A percentile compares a stretch with the other conserved stretches of the same genome.
phyloP scores from a whole-genome alignment of 176 grass and related monocot species.

The Ensete ventricosum region DNA sequence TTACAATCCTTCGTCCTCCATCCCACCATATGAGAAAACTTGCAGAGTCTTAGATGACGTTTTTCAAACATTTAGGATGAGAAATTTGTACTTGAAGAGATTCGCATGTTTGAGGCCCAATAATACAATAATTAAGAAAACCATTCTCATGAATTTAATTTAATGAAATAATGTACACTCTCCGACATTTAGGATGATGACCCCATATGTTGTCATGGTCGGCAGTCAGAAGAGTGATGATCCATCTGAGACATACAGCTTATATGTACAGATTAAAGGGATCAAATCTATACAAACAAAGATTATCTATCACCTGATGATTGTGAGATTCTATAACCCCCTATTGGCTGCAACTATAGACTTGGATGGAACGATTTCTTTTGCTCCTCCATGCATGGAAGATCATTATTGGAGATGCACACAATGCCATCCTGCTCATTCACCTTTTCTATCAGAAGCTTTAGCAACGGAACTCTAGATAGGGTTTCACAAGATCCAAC shows the following conservation, averaged over 20 bases:
- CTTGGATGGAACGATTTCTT: constrained; percentile 28
- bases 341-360: background rate
- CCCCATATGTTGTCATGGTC: no score
- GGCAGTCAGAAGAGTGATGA: no score
- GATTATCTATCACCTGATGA: background rate
- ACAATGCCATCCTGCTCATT: constrained; percentile 42
- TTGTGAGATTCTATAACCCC: background rate
- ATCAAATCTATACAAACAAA: background rate
- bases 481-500: constrained; percentile 64
- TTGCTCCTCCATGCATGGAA: constrained; percentile 22
- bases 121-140: no score
- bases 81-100: no score
- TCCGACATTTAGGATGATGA: background rate
- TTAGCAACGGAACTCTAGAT: constrained; percentile 59
- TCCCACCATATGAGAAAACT: no score
- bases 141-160: background rate
- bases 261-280: background rate
- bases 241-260: background rate
- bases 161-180: background rate
- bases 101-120: no score
- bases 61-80: no score
- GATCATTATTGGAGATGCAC: constrained; percentile 53
- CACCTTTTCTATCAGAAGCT: constrained; percentile 70
- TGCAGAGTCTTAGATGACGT: no score
- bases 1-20: no score